Conservation (phyloP, 345 rosid genomes). For the Geranium brycei region DNA sequence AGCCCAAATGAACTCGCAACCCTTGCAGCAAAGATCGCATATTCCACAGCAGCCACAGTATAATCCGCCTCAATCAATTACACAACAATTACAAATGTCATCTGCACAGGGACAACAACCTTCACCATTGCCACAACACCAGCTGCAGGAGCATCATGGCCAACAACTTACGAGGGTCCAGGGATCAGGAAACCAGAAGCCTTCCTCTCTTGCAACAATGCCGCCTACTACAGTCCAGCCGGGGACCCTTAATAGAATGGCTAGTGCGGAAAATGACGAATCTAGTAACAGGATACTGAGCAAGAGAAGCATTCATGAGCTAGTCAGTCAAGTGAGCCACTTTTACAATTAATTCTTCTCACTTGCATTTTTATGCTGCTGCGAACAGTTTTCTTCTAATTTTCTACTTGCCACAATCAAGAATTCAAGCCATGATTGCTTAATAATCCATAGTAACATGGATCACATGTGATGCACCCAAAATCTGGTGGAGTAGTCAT, state of each 20-base stretch:
- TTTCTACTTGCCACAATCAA: not conserved
- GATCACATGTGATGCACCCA: too few relatives aligned
- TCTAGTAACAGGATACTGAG: constrained; percentile 51
- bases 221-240: constrained; percentile 38
- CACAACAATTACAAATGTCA: constrained; percentile 38
- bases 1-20: constrained; percentile 44
- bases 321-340: constrained; percentile 62
- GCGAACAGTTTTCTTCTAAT: not conserved
- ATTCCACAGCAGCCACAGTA: constrained; percentile 47
- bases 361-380: not conserved
- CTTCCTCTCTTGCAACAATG: constrained; percentile 30
- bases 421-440: not conserved
- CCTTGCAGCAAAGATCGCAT: constrained; percentile 69
- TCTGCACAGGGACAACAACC: constrained; percentile 45
- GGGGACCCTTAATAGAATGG: constrained; percentile 32
- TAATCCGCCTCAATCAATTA: constrained; percentile 20
- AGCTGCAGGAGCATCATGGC: constrained; percentile 40
- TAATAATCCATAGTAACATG: not conserved
- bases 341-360: not conserved
- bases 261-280: constrained; percentile 39
- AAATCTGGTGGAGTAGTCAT: too few relatives aligned
- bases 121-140: constrained; percentile 36
- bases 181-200: constrained; percentile 35
- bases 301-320: constrained; percentile 81
- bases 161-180: constrained; percentile 36